phyloP scores from a whole-genome alignment of 2,329 filamentous ascomycete genomes.

The Chalaropsis ovoidea region DNA sequence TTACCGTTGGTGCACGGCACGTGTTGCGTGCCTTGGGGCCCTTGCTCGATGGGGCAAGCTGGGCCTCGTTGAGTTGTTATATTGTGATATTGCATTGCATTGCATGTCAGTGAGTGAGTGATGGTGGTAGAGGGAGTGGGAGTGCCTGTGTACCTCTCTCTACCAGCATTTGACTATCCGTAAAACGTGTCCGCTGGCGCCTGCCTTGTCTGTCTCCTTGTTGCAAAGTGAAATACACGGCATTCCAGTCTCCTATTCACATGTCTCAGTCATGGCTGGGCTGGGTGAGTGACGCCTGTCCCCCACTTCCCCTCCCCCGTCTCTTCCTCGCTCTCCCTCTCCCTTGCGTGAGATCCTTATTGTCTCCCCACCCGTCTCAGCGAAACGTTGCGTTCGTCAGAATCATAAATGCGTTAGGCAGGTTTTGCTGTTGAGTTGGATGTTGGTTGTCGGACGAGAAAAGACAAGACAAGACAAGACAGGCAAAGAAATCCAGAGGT shows the following conservation, averaged over 20 bases:
- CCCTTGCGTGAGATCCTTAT: conserved; percentile 1
- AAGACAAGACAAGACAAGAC: too few species aligned
- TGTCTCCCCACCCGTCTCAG: conserved; percentile 5
- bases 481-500: too few species aligned
- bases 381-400: conserved; percentile 13
- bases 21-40: conserved; percentile 1
- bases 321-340: neutral
- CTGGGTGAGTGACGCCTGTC: neutral
- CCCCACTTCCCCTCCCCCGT: neutral
- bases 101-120: too few species aligned
- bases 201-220: neutral
- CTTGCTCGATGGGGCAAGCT: neutral
- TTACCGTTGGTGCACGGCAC: conserved; percentile 5
- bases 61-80: conserved; percentile 9
- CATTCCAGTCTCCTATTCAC: conserved; percentile 1
- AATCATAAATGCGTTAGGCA: conserved; percentile 3
- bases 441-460: neutral
- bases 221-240: neutral
- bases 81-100: neutral
- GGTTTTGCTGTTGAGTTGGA: neutral
- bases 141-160: neutral
- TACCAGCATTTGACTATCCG: neutral
- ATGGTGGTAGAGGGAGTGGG: too few species aligned
- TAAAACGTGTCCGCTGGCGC: neutral
- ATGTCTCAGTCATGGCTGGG: conserved; percentile 1